Evolutionary conservation across 2,329 filamentous ascomycete species (phyloP).

Genomic region (Colletotrichum godetiae): DNA sequence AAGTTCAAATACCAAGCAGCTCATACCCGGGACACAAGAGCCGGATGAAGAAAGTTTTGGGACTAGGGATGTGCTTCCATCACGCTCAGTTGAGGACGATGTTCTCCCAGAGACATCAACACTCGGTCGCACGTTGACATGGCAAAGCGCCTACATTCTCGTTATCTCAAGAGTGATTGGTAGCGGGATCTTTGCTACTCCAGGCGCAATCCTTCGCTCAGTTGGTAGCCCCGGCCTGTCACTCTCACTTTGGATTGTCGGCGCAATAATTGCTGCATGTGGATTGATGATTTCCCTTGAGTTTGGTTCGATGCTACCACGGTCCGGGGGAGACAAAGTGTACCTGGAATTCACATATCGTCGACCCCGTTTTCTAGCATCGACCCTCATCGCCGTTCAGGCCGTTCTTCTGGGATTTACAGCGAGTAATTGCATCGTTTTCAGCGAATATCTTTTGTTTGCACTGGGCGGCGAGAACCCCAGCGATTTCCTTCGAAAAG

Average conservation of each 20-base stretch:
- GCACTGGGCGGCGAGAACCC: constrained; percentile 63
- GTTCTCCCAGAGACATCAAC: constrained; percentile 69
- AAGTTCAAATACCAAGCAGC: background rate
- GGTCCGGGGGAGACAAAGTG: constrained; percentile 76
- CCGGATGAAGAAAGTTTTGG: background rate
- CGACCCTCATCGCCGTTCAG: constrained; percentile 72
- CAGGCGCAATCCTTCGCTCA: constrained; percentile 72
- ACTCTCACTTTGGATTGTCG: constrained; percentile 71
- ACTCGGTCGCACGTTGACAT: constrained; percentile 68
- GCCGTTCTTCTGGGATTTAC: constrained; percentile 75
- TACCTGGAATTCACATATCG: constrained; percentile 78
- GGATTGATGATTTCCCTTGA: constrained; percentile 73
- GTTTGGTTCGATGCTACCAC: constrained; percentile 77
- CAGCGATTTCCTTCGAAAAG: constrained; percentile 63
- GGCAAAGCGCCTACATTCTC: constrained; percentile 73
- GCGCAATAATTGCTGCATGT: constrained; percentile 70
- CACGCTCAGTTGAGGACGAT: constrained; percentile 62
- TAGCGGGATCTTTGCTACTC: constrained; percentile 78
- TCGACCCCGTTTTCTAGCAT: constrained; percentile 71
- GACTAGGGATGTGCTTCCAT: background rate
- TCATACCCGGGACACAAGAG: background rate
- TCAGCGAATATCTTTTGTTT: constrained; percentile 73
- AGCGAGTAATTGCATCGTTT: constrained; percentile 77
- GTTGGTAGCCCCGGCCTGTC: constrained; percentile 75
- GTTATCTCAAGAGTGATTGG: constrained; percentile 77